These are phyloP conservation scores for Penicillium sp. DNA, from an alignment of 2,329 filamentous ascomycete species.

Conservation along the genomic window DNA sequence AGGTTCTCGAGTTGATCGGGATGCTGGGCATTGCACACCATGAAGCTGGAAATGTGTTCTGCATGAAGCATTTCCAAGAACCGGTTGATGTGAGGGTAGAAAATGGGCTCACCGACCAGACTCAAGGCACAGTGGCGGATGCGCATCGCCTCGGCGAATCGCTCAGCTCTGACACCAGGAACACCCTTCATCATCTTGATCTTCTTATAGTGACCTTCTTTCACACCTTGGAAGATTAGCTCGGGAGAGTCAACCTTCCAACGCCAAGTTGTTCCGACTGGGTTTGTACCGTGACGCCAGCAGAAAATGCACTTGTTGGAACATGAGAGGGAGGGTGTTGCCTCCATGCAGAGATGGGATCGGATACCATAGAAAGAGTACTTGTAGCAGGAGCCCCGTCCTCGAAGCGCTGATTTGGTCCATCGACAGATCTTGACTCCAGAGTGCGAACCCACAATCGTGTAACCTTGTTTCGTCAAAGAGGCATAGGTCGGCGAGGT, in stretches of 20 bases:
- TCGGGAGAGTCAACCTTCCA: slow-evolving; percentile 93
- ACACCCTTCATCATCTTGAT: slow-evolving; percentile 97
- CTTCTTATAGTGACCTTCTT: slow-evolving; percentile 90
- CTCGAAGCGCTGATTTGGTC: slow-evolving; percentile 95
- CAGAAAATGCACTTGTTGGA: slow-evolving; percentile 99
- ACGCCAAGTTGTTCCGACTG: slow-evolving; percentile 93
- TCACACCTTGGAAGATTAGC: slow-evolving; percentile 85
- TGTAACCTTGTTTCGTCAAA: slow-evolving; percentile 94
- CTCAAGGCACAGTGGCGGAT: slow-evolving; percentile 92
- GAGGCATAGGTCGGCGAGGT: slow-evolving; percentile 84
- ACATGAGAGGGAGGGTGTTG: slow-evolving; percentile 90
- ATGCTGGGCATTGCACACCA: slow-evolving; percentile 97
- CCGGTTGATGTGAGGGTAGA: slow-evolving; percentile 96
- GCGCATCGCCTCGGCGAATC: slow-evolving; percentile 88
- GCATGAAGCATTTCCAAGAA: slow-evolving; percentile 79
- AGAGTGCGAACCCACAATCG: slow-evolving; percentile 91
- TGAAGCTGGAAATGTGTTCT: slow-evolving; percentile 87
- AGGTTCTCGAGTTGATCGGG: slow-evolving; percentile 83
- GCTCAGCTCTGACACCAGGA: slow-evolving; percentile 85
- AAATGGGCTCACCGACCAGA: slow-evolving; percentile 96
- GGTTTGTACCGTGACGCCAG: slow-evolving; percentile 97
- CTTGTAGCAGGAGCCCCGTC: slow-evolving; percentile 95
- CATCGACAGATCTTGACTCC: slow-evolving; percentile 98
- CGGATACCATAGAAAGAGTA: slow-evolving; percentile 96
- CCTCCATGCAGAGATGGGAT: slow-evolving; percentile 98